These are phyloP conservation scores for Penicillium sp. DNA, from an alignment of 2,329 filamentous ascomycete species.

Conservation along the genomic window DNA sequence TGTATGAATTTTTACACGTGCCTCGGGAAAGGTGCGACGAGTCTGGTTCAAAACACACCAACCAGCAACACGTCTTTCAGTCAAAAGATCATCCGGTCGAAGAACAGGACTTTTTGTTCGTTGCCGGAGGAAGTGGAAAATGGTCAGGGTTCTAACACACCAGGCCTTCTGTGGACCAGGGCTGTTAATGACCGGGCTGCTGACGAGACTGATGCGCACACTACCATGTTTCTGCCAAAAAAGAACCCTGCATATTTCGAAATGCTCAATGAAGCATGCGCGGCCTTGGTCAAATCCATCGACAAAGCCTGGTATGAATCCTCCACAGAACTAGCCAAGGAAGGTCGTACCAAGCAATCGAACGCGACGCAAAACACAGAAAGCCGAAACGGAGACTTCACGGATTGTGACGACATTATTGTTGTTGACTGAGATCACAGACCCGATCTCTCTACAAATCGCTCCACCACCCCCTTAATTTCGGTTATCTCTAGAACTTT, in stretches of 20 bases:
- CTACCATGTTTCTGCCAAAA: conserved; percentile 46
- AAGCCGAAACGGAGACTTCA: conserved; percentile 23
- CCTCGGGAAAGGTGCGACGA: conserved; percentile 64
- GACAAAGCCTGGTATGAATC: conserved; percentile 41
- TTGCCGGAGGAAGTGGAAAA: conserved; percentile 57
- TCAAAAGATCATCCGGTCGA: conserved; percentile 42
- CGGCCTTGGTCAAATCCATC: conserved; percentile 39
- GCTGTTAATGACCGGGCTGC: conserved; percentile 73
- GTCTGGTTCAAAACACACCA: conserved; percentile 26
- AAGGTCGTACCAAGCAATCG: conserved; percentile 17
- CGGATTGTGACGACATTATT: conserved; percentile 37
- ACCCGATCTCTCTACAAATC: neutral
- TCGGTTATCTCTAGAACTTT: conserved; percentile 5
- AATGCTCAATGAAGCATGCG: conserved; percentile 39
- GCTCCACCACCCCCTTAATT: neutral
- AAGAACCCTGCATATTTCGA: conserved; percentile 46
- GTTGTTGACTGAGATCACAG: conserved; percentile 29
- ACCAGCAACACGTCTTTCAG: conserved; percentile 31
- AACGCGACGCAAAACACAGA: conserved; percentile 11
- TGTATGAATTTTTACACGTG: conserved; percentile 86
- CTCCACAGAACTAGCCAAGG: conserved; percentile 24
- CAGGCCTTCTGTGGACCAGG: conserved; percentile 58
- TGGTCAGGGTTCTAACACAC: conserved; percentile 22
- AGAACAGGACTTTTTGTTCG: conserved; percentile 83
- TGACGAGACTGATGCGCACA: conserved; percentile 80